Percentiles rank a stretch among this genome's conserved stretches.
Evolutionary conservation across 495 filamentous ascomycete genomes (phyloP).

Genomic region (Neurospora hispaniola): DNA sequence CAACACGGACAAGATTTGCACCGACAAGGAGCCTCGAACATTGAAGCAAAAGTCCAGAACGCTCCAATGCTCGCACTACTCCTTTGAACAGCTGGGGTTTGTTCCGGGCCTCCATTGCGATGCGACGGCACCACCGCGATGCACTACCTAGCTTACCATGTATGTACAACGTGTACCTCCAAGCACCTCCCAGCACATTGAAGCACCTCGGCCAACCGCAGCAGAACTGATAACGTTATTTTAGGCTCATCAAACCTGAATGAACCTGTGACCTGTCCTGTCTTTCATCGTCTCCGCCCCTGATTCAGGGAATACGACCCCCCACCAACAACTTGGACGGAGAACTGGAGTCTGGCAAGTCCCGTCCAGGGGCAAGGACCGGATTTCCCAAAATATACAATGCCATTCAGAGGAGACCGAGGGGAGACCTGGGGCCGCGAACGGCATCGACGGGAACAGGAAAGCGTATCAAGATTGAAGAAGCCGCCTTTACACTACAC

Average conservation of each 20-base stretch:
- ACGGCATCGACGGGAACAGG: not conserved
- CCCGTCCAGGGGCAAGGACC: not conserved
- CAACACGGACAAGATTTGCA: not conserved
- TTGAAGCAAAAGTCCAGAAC: not conserved
- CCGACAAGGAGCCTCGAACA: not conserved
- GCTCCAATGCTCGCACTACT: not conserved
- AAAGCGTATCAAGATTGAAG: not conserved
- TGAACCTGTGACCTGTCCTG: not conserved
- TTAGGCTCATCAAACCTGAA: conserved; percentile 1
- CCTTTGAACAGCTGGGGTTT: not conserved
- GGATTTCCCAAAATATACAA: not conserved
- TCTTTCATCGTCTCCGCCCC: not conserved
- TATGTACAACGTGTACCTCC: too few species aligned
- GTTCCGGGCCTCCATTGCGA: not conserved
- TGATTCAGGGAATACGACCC: not conserved
- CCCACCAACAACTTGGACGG: not conserved
- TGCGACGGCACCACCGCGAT: not conserved
- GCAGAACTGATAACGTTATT: not conserved
- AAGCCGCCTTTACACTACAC: not conserved
- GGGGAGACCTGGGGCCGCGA: not conserved
- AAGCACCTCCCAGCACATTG: not conserved
- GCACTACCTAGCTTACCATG: not conserved
- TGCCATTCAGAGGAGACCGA: not conserved
- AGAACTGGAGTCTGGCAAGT: not conserved
- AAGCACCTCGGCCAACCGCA: not conserved